A percentile compares a stretch with the other conserved stretches of the same genome.
Evolutionary conservation across 2,329 filamentous ascomycete genomes (phyloP).

Genomic region (Myriosclerotinia duriaeana): DNA sequence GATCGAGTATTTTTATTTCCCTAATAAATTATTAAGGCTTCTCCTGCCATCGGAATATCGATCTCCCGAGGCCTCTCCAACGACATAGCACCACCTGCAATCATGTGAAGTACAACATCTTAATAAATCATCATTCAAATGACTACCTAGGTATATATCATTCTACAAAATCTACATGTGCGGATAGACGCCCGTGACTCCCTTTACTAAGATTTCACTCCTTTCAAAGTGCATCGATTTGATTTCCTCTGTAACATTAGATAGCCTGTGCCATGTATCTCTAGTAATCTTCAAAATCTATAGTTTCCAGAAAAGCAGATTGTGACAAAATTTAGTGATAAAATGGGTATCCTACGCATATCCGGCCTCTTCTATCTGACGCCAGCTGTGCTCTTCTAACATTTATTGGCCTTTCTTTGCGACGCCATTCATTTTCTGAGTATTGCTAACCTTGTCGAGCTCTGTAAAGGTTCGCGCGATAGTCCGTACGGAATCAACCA

Average conservation of each 20-base stretch:
- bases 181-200: neutral
- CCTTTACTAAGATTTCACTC: neutral
- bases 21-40: neutral
- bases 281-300: neutral
- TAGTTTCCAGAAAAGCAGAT: neutral
- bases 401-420: slow-evolving; percentile 19
- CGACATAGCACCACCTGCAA: neutral
- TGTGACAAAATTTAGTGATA: neutral
- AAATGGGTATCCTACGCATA: neutral
- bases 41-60: neutral
- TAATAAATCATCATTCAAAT: neutral
- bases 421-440: neutral
- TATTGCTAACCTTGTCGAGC: slow-evolving; percentile 35
- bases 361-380: neutral
- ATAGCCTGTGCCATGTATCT: neutral
- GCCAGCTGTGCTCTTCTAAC: neutral
- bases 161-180: neutral
- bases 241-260: neutral
- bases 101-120: neutral
- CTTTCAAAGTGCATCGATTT: slow-evolving; percentile 1
- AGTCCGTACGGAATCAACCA: slow-evolving; percentile 43
- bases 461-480: slow-evolving; percentile 43
- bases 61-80: neutral
- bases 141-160: neutral
- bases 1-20: neutral